Percentiles rank a stretch among this genome's conserved stretches.
These are phyloP conservation scores for Spergularia bocconei DNA, from an alignment of 148 eudicot genomes.

Conservation along the genomic window DNA sequence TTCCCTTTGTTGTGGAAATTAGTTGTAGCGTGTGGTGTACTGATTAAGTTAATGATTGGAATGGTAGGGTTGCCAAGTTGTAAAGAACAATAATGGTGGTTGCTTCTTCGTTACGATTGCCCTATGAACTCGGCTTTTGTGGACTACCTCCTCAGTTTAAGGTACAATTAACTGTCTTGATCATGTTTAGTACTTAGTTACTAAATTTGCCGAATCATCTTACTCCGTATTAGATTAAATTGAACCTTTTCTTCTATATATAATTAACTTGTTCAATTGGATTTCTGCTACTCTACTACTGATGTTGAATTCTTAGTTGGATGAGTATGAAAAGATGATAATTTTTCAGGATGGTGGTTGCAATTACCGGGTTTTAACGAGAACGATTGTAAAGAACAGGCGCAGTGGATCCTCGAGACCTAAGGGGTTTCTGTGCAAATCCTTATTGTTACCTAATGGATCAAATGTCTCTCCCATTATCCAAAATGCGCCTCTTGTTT, in stretches of 20 bases:
- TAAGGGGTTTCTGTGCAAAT: constrained; percentile 43
- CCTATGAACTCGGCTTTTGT: constrained; percentile 23
- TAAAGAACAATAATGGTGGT: constrained; percentile 25
- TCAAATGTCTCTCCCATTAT: constrained; percentile 42
- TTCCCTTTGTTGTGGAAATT: too few species aligned
- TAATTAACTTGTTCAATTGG: too few species aligned
- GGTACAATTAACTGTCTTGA: constrained; percentile 1
- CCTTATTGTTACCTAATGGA: constrained; percentile 47
- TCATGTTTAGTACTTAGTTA: background rate
- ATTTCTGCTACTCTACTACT: too few species aligned
- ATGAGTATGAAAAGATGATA: background rate
- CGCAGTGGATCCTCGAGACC: constrained; percentile 29
- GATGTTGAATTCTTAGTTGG: too few species aligned
- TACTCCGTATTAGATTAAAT: too few species aligned
- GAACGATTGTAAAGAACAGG: constrained; percentile 18
- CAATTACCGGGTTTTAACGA: constrained; percentile 36
- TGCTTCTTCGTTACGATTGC: constrained; percentile 32
- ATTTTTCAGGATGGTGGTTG: constrained; percentile 50
- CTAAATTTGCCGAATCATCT: background rate
- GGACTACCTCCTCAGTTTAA: constrained; percentile 20
- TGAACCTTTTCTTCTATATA: too few species aligned
- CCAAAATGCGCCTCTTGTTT: constrained; percentile 37
- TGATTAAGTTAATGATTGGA: too few species aligned
- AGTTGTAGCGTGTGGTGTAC: background rate
- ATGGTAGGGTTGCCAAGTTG: background rate